These are phyloP conservation scores for Solanum neorickii DNA, from an alignment of 257 asterid species.

Conservation along the genomic window DNA sequence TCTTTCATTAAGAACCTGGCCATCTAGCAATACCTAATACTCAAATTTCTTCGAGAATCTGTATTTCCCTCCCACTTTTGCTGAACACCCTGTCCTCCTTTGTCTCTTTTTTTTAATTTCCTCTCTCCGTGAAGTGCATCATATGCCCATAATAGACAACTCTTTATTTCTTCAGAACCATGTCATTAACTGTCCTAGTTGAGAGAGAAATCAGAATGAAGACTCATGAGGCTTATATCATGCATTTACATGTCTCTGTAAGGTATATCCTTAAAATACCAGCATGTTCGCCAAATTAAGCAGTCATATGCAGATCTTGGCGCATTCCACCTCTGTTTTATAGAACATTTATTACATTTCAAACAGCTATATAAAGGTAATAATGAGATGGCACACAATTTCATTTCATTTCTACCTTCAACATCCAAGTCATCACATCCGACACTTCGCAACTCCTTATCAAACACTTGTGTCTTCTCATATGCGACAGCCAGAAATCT, in stretches of 20 bases:
- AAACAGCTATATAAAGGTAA: background rate
- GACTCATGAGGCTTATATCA: background rate
- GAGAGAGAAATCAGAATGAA: background rate
- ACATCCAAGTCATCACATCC: slow-evolving; percentile 98
- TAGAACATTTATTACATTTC: background rate
- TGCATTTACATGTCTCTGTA: background rate
- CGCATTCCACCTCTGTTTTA: background rate
- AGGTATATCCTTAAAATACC: background rate
- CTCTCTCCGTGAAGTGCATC: background rate
- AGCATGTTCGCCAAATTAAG: background rate
- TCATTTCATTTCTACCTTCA: slow-evolving; percentile 46
- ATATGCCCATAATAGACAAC: background rate
- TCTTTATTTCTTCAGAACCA: background rate
- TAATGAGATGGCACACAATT: background rate
- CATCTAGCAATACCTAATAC: background rate
- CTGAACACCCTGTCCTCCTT: background rate
- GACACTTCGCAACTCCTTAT: slow-evolving; percentile 70
- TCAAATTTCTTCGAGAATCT: background rate
- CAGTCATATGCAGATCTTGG: background rate
- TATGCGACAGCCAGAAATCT: slow-evolving; percentile 90
- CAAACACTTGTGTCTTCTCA: slow-evolving; percentile 89
- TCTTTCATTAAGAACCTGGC: background rate
- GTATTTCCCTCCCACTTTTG: background rate
- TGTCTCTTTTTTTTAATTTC: background rate
- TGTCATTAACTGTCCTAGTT: background rate